Conservation (phyloP, 1,284 basidiomycete genomes). For the Pascua guehoae region DNA sequence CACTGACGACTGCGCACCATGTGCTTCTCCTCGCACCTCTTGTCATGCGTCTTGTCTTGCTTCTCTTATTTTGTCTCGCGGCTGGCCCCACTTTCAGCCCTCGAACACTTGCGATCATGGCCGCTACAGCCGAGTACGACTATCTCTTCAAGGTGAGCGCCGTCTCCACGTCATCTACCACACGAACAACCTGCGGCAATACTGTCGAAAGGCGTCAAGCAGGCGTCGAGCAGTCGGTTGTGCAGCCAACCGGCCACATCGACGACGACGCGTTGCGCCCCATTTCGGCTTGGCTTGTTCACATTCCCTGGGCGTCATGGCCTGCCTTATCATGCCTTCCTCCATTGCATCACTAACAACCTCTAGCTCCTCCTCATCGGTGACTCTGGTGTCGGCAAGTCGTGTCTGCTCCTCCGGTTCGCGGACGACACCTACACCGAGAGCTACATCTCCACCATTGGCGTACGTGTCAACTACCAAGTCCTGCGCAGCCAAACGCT, state of each 20-base stretch:
- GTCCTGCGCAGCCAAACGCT: constrained; percentile 98
- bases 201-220: background rate
- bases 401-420: constrained; percentile 95
- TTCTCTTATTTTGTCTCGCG: no score
- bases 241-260: no score
- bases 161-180: background rate
- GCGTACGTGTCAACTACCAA: constrained; percentile 57
- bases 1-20: no score
- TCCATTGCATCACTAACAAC: background rate
- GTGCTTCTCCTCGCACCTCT: no score
- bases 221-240: background rate
- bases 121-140: constrained; percentile 82
- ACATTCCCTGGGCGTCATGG: no score
- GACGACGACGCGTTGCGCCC: no score
- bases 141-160: constrained; percentile 76
- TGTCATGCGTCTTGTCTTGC: no score
- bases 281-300: no score
- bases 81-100: no score
- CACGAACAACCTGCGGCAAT: no score
- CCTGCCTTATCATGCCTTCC: background rate
- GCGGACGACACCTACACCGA: constrained; percentile 99
- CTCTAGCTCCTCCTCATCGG: constrained; percentile 62
- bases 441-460: constrained; percentile 98
- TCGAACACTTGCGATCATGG: constrained; percentile 15
- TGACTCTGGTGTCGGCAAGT: constrained; percentile 94